Evolutionary conservation across 2,329 filamentous ascomycete genomes (phyloP), one percentile per base, ranked within the genome.

Genomic region (Sporothrix phasma): DNA sequence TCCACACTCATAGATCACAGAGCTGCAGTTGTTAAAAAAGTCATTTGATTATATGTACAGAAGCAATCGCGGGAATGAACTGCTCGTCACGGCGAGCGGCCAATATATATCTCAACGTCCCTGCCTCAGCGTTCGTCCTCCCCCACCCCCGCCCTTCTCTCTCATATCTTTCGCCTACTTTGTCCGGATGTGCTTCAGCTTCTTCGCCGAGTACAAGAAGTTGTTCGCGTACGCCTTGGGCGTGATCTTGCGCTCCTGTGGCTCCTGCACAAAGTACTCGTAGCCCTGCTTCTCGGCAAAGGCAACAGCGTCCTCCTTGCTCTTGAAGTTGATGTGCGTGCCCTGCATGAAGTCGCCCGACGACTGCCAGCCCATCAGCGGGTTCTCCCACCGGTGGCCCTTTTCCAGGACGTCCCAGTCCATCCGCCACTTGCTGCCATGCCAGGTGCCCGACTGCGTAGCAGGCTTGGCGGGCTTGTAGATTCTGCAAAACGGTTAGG

Each of bases 281-380:
- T 99, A 99, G 41, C 95, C 94, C 77, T 99, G 94, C 84, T 97
- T 99, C 80, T 97, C 89, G 26, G 95, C 94, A 73, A 99, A 99
- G 65, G 82, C 80, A 72, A 99, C 93, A 69, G 94, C 94, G 71
- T 96, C 93, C 75, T 97, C 92, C 81, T 96, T 97, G 71, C 81
- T 83, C 76, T 89, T 89, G 83, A 99, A 99, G 76, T 88, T 88
- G 71, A 99, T 77, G 74, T 92, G 85, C 58, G 92, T 96, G 72
- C 92, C 93, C 76, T 99, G 92, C 91, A 99, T 94, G 74, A 85
- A 86, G 76, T 99, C 94, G 64, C 84, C 93, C 19, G 92, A 95
- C 26, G 93, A 97, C 75, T 97, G 92, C 95, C 95, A 99, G 66
- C 94, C 94, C 85, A 99, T 99, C 75, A 99, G 78, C 54, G 89